Evolutionary conservation across 2,329 filamentous ascomycete species (phyloP), one percentile per base, ranked within the genome.

Genomic region (Xylariaceae sp.): DNA sequence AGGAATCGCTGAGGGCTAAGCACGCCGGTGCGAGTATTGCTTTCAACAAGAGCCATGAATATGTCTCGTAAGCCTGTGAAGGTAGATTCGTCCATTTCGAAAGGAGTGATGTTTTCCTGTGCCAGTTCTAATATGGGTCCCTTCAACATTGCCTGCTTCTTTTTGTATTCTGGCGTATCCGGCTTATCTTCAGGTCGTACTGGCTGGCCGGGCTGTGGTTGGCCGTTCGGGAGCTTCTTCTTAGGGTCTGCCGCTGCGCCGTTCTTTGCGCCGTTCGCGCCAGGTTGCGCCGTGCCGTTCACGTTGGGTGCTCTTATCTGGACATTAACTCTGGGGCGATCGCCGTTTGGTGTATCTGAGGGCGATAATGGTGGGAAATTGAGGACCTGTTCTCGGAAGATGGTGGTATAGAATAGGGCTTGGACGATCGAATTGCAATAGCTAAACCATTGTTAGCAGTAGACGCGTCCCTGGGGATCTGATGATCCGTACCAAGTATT

Each of bases 371-470:
- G 80, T 4, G 94, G 93, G 66, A 96, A 99, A 66, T 89, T 92
- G 71, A 99, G 85, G 61, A 99, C 90, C 66, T 93, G 85, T 75
- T 97, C 88, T 73, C 94, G 89, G 71, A 99, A 99, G 31, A 90
- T 85, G 42, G 90, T 87, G 17, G 93, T 97, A 75, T 96, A 96
- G 75, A 96, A 99, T 52, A 99, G 84, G 64, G 91, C 95, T 75
- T 99, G 94, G 53, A 99, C 83, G 65, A 99, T 96, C 13, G 94
- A 99, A 73, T 99, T 99, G 76, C 90, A 96, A 74, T 99, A 99
- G 71, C 93, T 97, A 55, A 13, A 16, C 7, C 31, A 34, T 31
- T 28, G 60, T 70, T 58, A 72, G 68, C 48, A 54, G 55, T 43
- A 18, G 42, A 40, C 42, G 48, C 49, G 42, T 28, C 57, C 54